Evolutionary conservation across 257 asterid species (phyloP).

Genomic region (Ilex asprella): DNA sequence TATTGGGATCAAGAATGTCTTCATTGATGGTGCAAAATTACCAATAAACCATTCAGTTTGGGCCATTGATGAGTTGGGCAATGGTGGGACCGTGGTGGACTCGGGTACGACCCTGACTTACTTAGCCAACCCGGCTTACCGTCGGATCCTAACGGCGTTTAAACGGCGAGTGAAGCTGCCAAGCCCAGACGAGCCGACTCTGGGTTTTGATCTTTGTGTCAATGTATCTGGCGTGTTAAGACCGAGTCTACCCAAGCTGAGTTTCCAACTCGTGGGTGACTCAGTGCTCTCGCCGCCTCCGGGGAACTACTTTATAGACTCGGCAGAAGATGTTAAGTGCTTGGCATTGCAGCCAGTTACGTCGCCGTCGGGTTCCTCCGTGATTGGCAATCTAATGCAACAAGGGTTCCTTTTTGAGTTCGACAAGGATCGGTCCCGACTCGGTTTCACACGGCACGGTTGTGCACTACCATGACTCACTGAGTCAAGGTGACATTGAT

Average conservation of each 20-base stretch:
- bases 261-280: slow-evolving; percentile 62
- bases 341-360: slow-evolving; percentile 62
- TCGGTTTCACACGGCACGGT: slow-evolving; percentile 59
- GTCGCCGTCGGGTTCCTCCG: slow-evolving; percentile 39
- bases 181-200: slow-evolving; percentile 19
- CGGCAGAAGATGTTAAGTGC: slow-evolving; percentile 55
- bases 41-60: slow-evolving; percentile 66
- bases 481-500: slow-evolving; percentile 18
- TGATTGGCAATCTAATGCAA: slow-evolving; percentile 81
- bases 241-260: slow-evolving; percentile 50
- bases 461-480: slow-evolving; percentile 38
- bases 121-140: slow-evolving; percentile 51
- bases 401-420: slow-evolving; percentile 70
- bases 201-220: slow-evolving; percentile 55
- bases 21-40: slow-evolving; percentile 33
- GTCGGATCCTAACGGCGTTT: slow-evolving; percentile 31
- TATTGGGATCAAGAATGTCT: slow-evolving; percentile 41
- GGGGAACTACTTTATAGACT: slow-evolving; percentile 60
- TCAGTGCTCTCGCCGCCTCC: slow-evolving; percentile 54
- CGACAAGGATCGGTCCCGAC: slow-evolving; percentile 45
- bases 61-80: slow-evolving; percentile 56
- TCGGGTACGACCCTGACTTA: slow-evolving; percentile 84
- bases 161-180: slow-evolving; percentile 51
- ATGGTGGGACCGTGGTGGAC: slow-evolving; percentile 74
- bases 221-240: slow-evolving; percentile 36